phyloP scores from a whole-genome alignment of 2,329 filamentous ascomycete genomes.

The Teratosphaeria epicoccoides region DNA sequence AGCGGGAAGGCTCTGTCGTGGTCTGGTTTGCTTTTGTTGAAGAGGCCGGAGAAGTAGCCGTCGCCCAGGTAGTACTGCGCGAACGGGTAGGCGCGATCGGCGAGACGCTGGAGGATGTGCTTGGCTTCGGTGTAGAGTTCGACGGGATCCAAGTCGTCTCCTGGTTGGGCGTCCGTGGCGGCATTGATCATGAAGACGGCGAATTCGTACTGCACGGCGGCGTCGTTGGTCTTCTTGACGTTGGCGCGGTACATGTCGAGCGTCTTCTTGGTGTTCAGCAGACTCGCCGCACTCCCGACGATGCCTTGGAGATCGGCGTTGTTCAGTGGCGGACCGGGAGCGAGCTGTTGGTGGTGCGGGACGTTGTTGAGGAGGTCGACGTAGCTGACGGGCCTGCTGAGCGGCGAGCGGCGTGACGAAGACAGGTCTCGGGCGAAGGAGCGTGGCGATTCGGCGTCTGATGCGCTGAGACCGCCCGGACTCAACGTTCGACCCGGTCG shows the following conservation, averaged over 20 bases:
- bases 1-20: slow-evolving; percentile 85
- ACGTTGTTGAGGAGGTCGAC: slow-evolving; percentile 50
- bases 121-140: slow-evolving; percentile 79
- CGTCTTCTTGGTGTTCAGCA: slow-evolving; percentile 85
- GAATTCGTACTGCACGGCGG: slow-evolving; percentile 88
- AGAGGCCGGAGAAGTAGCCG: slow-evolving; percentile 85
- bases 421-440: slow-evolving; percentile 40
- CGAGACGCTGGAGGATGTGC: slow-evolving; percentile 73
- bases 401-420: slow-evolving; percentile 43
- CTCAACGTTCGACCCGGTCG: slow-evolving; percentile 52
- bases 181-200: slow-evolving; percentile 87
- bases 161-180: slow-evolving; percentile 58
- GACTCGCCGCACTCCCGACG: slow-evolving; percentile 80
- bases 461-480: slow-evolving; percentile 33
- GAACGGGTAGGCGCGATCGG: slow-evolving; percentile 85
- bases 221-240: slow-evolving; percentile 91
- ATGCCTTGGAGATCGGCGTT: slow-evolving; percentile 69
- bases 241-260: slow-evolving; percentile 96
- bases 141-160: slow-evolving; percentile 30
- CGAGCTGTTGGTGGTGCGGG: slow-evolving; percentile 72
- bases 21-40: slow-evolving; percentile 89
- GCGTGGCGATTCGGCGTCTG: slow-evolving; percentile 25
- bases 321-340: slow-evolving; percentile 51
- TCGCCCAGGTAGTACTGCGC: slow-evolving; percentile 96
- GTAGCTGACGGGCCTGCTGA: slow-evolving; percentile 48